phyloP scores from a whole-genome alignment of 176 grass and related monocot species.

The Juncus effusus region DNA sequence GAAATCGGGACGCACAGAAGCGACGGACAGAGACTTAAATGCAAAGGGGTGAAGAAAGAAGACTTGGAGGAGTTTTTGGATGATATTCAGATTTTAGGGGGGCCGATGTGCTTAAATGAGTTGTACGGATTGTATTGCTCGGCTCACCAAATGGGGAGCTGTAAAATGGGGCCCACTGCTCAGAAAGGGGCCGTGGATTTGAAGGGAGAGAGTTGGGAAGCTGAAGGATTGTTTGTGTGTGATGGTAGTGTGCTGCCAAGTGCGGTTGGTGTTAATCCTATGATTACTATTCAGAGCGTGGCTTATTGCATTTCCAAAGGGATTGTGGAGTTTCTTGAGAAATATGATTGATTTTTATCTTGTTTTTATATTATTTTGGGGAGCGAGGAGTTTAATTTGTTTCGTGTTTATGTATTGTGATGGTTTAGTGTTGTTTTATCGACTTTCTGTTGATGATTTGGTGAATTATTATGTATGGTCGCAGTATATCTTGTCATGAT shows the following conservation, averaged over 20 bases:
- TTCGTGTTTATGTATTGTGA: no score
- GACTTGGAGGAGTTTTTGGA: slow-evolving; percentile 65
- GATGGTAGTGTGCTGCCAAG: slow-evolving; percentile 68
- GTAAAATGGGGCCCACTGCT: slow-evolving; percentile 57
- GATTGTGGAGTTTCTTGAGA: slow-evolving; percentile 48
- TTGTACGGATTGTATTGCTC: slow-evolving; percentile 49
- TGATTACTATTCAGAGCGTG: slow-evolving; percentile 83
- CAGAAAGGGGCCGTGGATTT: slow-evolving; percentile 60
- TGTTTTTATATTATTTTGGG: background rate
- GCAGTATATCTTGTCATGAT: no score
- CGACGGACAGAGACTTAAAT: slow-evolving; percentile 60
- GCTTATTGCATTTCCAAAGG: slow-evolving; percentile 68
- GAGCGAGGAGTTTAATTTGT: no score
- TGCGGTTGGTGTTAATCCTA: slow-evolving; percentile 79
- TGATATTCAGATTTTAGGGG: slow-evolving; percentile 31
- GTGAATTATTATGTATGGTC: no score
- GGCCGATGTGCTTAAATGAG: slow-evolving; percentile 40
- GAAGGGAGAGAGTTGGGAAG: slow-evolving; percentile 85
- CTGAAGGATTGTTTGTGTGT: slow-evolving; percentile 59
- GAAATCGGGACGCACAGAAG: slow-evolving; percentile 87
- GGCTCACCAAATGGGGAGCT: slow-evolving; percentile 88
- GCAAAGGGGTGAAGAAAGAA: slow-evolving; percentile 44
- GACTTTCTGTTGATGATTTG: no score
- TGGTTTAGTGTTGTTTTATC: no score
- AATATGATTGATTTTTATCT: slow-evolving; percentile 3